These are phyloP conservation scores for Prunus yedoensis DNA, from an alignment of 331 rosid genomes.

Conservation along the genomic window DNA sequence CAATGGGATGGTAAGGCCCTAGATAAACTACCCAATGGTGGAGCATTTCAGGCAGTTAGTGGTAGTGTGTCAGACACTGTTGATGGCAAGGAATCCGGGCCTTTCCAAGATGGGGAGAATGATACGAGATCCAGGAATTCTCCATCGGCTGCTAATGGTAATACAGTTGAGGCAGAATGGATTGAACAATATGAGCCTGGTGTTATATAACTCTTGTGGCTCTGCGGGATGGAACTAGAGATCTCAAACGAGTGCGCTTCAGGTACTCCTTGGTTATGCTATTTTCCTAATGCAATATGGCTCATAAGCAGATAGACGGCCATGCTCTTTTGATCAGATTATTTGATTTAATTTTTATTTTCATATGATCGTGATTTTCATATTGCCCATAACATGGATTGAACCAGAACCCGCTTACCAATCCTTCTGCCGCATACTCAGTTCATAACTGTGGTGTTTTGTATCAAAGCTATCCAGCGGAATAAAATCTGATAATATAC, in stretches of 20 bases:
- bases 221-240: slow-evolving; percentile 81
- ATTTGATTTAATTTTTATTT: neutral
- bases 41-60: slow-evolving; percentile 35
- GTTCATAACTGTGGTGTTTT: neutral
- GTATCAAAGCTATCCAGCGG: neutral
- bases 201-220: slow-evolving; percentile 97
- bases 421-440: neutral
- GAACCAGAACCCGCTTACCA: neutral
- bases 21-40: slow-evolving; percentile 52
- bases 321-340: neutral
- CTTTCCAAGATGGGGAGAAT: slow-evolving; percentile 56
- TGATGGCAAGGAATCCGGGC: slow-evolving; percentile 61
- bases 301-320: neutral
- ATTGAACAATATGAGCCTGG: slow-evolving; percentile 96
- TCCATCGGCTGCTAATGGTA: slow-evolving; percentile 33
- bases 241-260: slow-evolving; percentile 97
- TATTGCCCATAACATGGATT: neutral
- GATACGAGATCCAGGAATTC: slow-evolving; percentile 47
- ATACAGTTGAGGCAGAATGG: slow-evolving; percentile 88
- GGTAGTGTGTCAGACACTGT: slow-evolving; percentile 44
- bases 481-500: slow-evolving; percentile 19
- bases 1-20: slow-evolving; percentile 42
- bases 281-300: slow-evolving; percentile 1
- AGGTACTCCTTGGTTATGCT: slow-evolving; percentile 50
- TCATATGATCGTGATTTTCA: neutral